Base-by-base conservation (phyloP, 2,329 filamentous ascomycete species). In the Aureobasidium sp. region DNA sequence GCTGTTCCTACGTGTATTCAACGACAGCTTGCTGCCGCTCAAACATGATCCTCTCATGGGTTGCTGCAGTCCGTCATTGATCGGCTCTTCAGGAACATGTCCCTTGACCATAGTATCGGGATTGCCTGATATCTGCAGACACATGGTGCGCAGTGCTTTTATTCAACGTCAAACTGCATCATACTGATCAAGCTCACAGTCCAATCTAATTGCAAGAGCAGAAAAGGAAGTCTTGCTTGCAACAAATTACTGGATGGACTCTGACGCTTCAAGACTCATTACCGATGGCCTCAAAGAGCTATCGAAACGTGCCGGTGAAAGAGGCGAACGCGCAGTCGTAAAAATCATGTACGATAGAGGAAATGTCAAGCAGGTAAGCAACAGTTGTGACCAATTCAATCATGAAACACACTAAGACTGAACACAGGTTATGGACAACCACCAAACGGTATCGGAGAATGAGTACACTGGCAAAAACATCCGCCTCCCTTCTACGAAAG, bases 321-420 rank as follows among this genome's bases (percentile, higher is more conserved):
- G 83, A 24, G 82, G 82, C 0, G 71, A 76, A 17, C 82, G 78
- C 59, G 78, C 89, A 0, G 79, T 89, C 0, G 81, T 91, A 63
- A 91, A 91, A 70, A 75, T 93, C 65, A 83, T 91, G 67, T 91
- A 90, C 70, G 89, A 92, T 71, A 81, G 87, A 11, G 88, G 87
- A 9, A 84, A 82, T 63, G 73, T 83, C 2, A 83, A 82, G 63
- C 87, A 91, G 71, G 73, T 78, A 37, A 57, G 66, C 65, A 29
- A 27, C 29, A 22, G 22, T 24, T 39, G 42, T 15, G 14, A 40
- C 5, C 15, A 6, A 57, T 2, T 48, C 24, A 2, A 27, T 24
- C 48, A 33, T 12, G 31, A 4, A 52, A 24, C 62, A 60, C 53
- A 29, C 63, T 42, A 54, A 62, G 48, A 35, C 54, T 29, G 19